Percentiles rank a stretch among this genome's conserved stretches.
phyloP scores from a whole-genome alignment of 2,329 filamentous ascomycete species.

The Fusarium sp. region DNA sequence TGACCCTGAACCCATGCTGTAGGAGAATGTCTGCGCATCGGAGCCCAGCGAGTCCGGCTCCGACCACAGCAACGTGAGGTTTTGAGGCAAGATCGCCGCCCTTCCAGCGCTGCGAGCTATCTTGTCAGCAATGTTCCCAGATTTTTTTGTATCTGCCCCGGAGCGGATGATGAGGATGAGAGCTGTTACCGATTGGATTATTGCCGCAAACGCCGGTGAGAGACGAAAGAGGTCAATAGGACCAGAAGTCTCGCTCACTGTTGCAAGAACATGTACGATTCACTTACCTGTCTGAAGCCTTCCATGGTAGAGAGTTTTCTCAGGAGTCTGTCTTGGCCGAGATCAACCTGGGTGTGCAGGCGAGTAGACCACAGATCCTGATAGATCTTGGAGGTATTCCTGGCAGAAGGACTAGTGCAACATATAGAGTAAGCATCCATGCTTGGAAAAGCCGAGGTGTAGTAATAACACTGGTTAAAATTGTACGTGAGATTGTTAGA shows the following conservation, averaged over 20 bases:
- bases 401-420: constrained; percentile 54
- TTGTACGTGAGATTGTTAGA: constrained; percentile 12
- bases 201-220: not conserved
- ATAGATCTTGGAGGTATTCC: constrained; percentile 58
- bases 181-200: not conserved
- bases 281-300: constrained; percentile 50
- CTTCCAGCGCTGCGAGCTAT: constrained; percentile 35
- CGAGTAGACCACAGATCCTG: constrained; percentile 57
- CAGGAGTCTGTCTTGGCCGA: constrained; percentile 45
- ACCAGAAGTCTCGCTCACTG: not conserved
- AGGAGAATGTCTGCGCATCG: constrained; percentile 73
- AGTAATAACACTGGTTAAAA: constrained; percentile 2
- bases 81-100: constrained; percentile 35
- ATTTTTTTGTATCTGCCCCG: constrained; percentile 24
- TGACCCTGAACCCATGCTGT: constrained; percentile 70
- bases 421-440: constrained; percentile 64
- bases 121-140: constrained; percentile 34
- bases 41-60: constrained; percentile 74
- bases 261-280: not conserved
- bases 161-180: constrained; percentile 15
- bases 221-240: constrained; percentile 6
- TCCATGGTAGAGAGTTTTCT: constrained; percentile 45
- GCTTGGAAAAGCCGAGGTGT: constrained; percentile 1
- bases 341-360: constrained; percentile 47
- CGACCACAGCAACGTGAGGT: constrained; percentile 71